These are phyloP conservation scores for Thielaviopsis cerberus DNA, from an alignment of 2,329 filamentous ascomycete genomes.

Conservation along the genomic window DNA sequence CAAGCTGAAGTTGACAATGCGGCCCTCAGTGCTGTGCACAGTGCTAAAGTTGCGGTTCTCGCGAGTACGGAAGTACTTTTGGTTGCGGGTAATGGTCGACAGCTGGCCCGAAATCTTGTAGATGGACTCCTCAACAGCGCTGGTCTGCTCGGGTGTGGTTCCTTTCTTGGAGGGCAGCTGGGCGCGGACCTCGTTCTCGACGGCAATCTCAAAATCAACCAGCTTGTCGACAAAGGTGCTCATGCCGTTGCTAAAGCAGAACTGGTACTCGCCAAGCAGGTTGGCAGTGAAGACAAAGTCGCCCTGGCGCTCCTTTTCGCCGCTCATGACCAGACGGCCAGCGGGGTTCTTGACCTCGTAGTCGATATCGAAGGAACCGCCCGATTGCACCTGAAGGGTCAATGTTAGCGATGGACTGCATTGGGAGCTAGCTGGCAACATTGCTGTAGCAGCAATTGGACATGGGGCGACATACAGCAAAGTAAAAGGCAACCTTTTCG, in stretches of 20 bases:
- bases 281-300: constrained; percentile 96
- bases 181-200: constrained; percentile 75
- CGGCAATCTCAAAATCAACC: constrained; percentile 92
- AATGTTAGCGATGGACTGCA: neutral
- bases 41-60: constrained; percentile 99
- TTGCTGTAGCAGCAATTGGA: neutral
- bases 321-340: constrained; percentile 65
- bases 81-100: constrained; percentile 86
- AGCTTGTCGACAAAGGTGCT: constrained; percentile 94
- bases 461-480: constrained; percentile 49
- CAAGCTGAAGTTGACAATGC: constrained; percentile 94
- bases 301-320: constrained; percentile 79
- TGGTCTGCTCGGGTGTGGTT: constrained; percentile 73
- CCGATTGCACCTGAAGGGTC: constrained; percentile 70
- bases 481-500: constrained; percentile 94
- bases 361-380: constrained; percentile 92
- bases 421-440: neutral
- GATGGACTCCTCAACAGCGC: constrained; percentile 76
- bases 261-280: constrained; percentile 72
- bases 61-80: constrained; percentile 97
- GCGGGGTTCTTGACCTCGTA: constrained; percentile 72
- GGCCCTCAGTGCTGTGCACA: constrained; percentile 80
- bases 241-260: constrained; percentile 98
- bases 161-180: constrained; percentile 77
- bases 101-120: constrained; percentile 87